Conservation (phyloP, 2,329 filamentous ascomycete species). For the Didymella pinodella region DNA sequence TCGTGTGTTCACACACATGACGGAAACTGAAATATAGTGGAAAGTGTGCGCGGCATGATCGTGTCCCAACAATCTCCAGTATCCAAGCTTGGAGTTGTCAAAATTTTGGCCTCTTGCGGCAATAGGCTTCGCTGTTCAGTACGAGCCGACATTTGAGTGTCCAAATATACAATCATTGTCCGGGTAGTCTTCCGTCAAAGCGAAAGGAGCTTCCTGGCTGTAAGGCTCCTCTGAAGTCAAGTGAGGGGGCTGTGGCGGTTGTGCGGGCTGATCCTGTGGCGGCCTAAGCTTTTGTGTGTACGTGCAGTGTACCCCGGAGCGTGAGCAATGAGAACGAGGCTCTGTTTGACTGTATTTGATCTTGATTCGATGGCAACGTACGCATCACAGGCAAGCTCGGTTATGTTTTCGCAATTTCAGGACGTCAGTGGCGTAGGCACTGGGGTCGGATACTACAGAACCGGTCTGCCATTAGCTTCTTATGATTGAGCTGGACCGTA, state of each 20-base stretch:
- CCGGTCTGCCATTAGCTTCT: not conserved
- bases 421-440: not conserved
- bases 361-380: slow-evolving; percentile 34
- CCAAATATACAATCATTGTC: slow-evolving; percentile 31
- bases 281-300: slow-evolving; percentile 26
- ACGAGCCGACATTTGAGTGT: slow-evolving; percentile 30
- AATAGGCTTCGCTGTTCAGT: slow-evolving; percentile 31
- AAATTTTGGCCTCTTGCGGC: slow-evolving; percentile 12
- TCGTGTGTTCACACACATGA: slow-evolving; percentile 22
- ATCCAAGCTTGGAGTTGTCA: not conserved
- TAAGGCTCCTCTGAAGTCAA: not conserved
- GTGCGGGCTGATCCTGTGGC: not conserved
- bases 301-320: slow-evolving; percentile 25
- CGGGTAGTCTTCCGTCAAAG: slow-evolving; percentile 25
- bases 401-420: slow-evolving; percentile 21
- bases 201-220: slow-evolving; percentile 7
- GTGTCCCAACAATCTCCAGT: slow-evolving; percentile 25
- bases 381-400: slow-evolving; percentile 32
- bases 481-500: not conserved
- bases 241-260: not conserved
- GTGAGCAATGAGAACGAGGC: slow-evolving; percentile 31
- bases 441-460: not conserved
- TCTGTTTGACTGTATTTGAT: slow-evolving; percentile 33
- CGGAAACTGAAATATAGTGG: slow-evolving; percentile 25
- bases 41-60: slow-evolving; percentile 24